Evolutionary conservation across 2,329 filamentous ascomycete genomes (phyloP), one percentile per base, ranked within the genome.

Genomic region (Ophiostoma pallidulum): DNA sequence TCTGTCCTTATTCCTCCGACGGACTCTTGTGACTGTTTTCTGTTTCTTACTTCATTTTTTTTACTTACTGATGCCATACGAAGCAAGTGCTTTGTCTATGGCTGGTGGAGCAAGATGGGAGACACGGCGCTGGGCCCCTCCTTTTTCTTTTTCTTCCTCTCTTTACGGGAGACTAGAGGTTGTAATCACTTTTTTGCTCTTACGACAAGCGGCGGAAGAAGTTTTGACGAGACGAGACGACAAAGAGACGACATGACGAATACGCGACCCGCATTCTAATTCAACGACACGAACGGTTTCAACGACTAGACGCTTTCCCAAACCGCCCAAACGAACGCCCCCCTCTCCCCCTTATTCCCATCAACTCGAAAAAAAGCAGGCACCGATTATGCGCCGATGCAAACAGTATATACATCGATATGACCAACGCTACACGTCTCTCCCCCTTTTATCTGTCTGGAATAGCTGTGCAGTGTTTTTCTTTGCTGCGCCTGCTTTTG

Each of bases 221-320:
- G 14, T 8, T 31, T 19, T 19, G 24, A 47, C 33, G 48, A 41
- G 45, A 36, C 32, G 28, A 41, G 45, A 47, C 38, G 45, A 47
- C 26, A 36, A 49, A 39, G 46, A 51, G 28, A 49, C 45, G 44
- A 46, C 29, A 51, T 31, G 36, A 53, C 32, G 47, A 45, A 45
- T 39, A 49, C 37, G 37, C 29, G 19, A 14, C 19, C 29, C 29
- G 31, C n/a, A 26, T 26, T 16, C 38, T 24, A 36, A 18, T 19
- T 19, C 39, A 41, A 41, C 18, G 38, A 45, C 22, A 47, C 48
- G 42, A 29, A 52, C 41, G 39, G 44, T 50, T 41, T 45, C 41
- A 36, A 54, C 46, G 51, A 54, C 41, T 48, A 33, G 46, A 47
- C 48, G 50, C 41, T 50, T 50, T n/a, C 16, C 20, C 14, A 36